phyloP scores from a whole-genome alignment of 2,329 filamentous ascomycete genomes.

The Juglanconis oblonga region DNA sequence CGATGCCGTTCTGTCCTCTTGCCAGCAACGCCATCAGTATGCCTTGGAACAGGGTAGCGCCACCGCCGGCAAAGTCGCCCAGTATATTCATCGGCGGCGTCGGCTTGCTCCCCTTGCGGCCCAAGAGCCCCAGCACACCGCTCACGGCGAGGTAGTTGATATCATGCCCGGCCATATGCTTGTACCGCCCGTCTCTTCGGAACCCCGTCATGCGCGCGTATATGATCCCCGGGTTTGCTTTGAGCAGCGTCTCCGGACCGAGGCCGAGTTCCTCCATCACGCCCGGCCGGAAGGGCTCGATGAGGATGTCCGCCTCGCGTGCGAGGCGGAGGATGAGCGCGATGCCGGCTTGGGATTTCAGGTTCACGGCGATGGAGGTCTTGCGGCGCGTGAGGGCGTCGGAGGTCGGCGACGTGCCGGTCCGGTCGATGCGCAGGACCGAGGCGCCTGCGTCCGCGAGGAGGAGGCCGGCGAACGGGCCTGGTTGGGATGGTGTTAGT shows the following conservation, averaged over 20 bases:
- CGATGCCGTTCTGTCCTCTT: conserved; percentile 59
- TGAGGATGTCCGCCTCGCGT: conserved; percentile 68
- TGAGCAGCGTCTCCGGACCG: conserved; percentile 62
- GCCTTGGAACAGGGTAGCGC: conserved; percentile 76
- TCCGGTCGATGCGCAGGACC: conserved; percentile 81
- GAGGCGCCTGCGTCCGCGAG: conserved; percentile 86
- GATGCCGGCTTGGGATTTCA: conserved; percentile 65
- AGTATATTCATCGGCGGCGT: conserved; percentile 80
- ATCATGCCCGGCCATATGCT: conserved; percentile 87
- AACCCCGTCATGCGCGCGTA: conserved; percentile 89
- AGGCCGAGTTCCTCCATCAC: conserved; percentile 84
- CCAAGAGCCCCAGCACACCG: conserved; percentile 75
- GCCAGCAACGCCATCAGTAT: conserved; percentile 76
- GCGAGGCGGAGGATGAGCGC: conserved; percentile 66
- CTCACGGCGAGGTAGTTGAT: conserved; percentile 95
- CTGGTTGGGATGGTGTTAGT: conserved; percentile 39
- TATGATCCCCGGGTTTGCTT: conserved; percentile 72
- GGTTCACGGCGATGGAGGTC: conserved; percentile 72
- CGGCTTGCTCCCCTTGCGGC: conserved; percentile 65
- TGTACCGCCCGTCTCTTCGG: conserved; percentile 80
- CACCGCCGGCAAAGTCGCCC: conserved; percentile 89
- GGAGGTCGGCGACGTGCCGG: conserved; percentile 43
- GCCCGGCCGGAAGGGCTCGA: conserved; percentile 90
- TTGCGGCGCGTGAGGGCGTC: conserved; percentile 83
- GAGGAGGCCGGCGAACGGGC: conserved; percentile 83